Conservation (phyloP, 2,329 filamentous ascomycete genomes). For the Fusarium sp. region DNA sequence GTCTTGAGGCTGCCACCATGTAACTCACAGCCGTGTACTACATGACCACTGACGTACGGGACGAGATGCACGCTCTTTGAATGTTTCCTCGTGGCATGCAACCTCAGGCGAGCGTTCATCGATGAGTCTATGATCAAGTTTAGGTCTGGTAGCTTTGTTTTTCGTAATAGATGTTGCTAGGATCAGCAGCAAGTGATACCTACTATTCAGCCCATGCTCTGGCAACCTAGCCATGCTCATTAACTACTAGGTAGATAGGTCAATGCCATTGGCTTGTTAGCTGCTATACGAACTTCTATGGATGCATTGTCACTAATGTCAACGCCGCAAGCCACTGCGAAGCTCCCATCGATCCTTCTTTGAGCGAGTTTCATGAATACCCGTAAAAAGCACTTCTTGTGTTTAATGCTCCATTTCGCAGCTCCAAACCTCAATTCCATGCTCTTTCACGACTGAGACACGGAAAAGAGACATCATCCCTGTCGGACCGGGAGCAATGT, state of each 20-base stretch:
- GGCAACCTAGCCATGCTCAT: neutral
- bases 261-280: slow-evolving; percentile 5
- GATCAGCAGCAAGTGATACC: neutral
- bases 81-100: slow-evolving; percentile 19
- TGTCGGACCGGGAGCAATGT: slow-evolving; percentile 36
- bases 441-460: slow-evolving; percentile 30
- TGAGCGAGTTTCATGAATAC: neutral
- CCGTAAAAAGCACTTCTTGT: slow-evolving; percentile 8
- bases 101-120: slow-evolving; percentile 6
- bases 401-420: neutral
- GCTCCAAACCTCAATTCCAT: slow-evolving; percentile 18
- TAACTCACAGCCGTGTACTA: slow-evolving; percentile 18
- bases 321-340: neutral
- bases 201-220: slow-evolving; percentile 4
- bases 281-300: neutral
- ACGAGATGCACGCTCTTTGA: slow-evolving; percentile 33
- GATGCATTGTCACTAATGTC: neutral
- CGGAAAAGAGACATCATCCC: slow-evolving; percentile 34
- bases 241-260: neutral
- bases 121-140: neutral
- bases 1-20: slow-evolving; percentile 24
- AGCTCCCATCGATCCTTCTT: neutral
- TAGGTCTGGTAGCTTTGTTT: neutral
- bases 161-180: neutral
- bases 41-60: slow-evolving; percentile 33